Base-by-base conservation (phyloP, 78 protist genomes). In the Dictyostelium intermedium region DNA sequence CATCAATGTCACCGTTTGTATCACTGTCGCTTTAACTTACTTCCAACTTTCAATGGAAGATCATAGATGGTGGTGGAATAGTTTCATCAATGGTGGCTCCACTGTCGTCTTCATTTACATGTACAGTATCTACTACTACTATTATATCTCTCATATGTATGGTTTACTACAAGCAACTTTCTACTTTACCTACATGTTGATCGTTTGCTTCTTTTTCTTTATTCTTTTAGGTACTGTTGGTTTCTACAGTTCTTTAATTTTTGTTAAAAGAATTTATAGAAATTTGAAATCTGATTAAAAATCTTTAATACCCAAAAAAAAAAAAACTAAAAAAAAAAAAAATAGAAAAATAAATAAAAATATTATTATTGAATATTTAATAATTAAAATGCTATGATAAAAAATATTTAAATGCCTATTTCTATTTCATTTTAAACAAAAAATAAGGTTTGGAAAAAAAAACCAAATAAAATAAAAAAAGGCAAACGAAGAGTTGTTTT, bases 31-130 rank as follows among this genome's bases (percentile, higher is more conserved):
- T 37, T 92, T 98, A 41, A 98, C 99, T 8, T 99, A 99, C 96
- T 97, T 98, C 98, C 99, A 98, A 91, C 96, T 99, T 32, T 85
- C 98, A 53, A 74, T 78, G 85, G 99, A 98, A 96, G 99, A 99
- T 93, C 97, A 98, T 77, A 87, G 98, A 43, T 98, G 99, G 99
- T 98, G 99, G 99, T 97, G 99, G 99, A 82, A 91, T 27, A 93
- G 98, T 10, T 60, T 99, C 66, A 85, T 98, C 61, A 83, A 80
- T 56, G 98, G 98, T 2, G 99, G 99, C 7, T 87, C 96, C 37
- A 98, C 99, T 5, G 98, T 97, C 72, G 27, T 97, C 30, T 98
- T 98, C 78, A 81, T 99, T 45, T 98, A 86, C 45, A 84, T 85
- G 27, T 99, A 99, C 83, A 70, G 96, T 82, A 78, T 98, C 80